Evolutionary conservation across 2,329 filamentous ascomycete species (phyloP), one percentile per base, ranked within the genome.

Genomic region (Clarireedia homoeocarpa): DNA sequence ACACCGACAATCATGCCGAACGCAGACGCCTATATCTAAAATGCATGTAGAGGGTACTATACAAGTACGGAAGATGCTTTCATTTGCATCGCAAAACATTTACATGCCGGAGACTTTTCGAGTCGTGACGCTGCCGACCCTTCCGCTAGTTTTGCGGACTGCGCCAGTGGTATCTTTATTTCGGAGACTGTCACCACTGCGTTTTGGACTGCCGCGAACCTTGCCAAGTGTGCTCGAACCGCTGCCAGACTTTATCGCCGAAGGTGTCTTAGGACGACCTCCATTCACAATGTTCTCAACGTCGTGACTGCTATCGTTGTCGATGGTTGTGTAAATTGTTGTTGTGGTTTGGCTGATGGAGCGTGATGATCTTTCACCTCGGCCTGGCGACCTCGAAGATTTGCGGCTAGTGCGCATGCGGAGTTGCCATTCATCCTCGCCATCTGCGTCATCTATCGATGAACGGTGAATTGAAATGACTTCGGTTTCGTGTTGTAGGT

Each of bases 291-390:
- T 78, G 64, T 90, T 90, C 68, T 90, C 86, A 10, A 81, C 79
- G 62, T 90, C 86, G 58, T 86, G 81, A 20, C 82, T 84, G 12
- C 83, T 78, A 63, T 86, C 83, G 61, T 87, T 85, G 65, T 87
- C 83, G 55, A 85, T 79, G 24, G 80, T 72, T 38, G 77, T 76
- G 65, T 84, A 84, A 57, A 82, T 84, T 2, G 86, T 85, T 0
- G 86, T 88, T 3, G 84, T 85, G 4, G 83, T 85, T 70, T 90
- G 88, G 70, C 87, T 91, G 56, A 88, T 80, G 0, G 89, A 88
- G 48, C 89, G 79, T 24, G 38, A 48, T 24, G 53, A 52, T 54
- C 77, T 86, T 56, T 84, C 82, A 50, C 70, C 78, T 65, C 76
- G 78, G 57, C 74, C 80, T 46, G 79, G 88, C 54, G 80, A 86